Evolutionary conservation across 2,329 filamentous ascomycete genomes (phyloP).

Genomic region (Sarocladium kiliense): DNA sequence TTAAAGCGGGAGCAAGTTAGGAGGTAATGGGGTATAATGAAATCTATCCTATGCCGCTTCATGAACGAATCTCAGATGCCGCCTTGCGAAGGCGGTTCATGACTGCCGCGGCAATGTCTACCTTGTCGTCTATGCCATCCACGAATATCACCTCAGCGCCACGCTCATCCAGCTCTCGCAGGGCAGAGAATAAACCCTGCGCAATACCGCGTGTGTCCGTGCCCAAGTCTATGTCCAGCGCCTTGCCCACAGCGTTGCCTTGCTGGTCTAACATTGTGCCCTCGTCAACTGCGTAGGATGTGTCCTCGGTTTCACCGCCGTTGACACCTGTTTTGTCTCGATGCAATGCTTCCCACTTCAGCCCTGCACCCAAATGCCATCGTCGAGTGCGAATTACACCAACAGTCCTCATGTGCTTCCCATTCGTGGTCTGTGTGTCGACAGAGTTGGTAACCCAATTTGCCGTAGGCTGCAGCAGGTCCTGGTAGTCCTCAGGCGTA

Average conservation of each 20-base stretch:
- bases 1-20: background rate
- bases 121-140: conserved; percentile 76
- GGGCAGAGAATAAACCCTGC: conserved; percentile 78
- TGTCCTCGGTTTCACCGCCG: conserved; percentile 19
- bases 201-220: conserved; percentile 68
- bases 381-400: conserved; percentile 52
- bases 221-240: conserved; percentile 72
- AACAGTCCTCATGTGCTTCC: conserved; percentile 25
- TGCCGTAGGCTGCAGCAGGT: background rate
- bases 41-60: conserved; percentile 25
- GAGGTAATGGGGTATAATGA: conserved; percentile 15
- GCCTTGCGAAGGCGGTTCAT: conserved; percentile 82
- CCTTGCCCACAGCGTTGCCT: conserved; percentile 29
- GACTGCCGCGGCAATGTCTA: conserved; percentile 79
- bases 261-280: conserved; percentile 30
- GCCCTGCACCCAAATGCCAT: conserved; percentile 42
- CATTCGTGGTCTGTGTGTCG: conserved; percentile 14
- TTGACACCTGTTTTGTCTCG: conserved; percentile 20
- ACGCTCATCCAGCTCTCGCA: conserved; percentile 77
- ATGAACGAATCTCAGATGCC: conserved; percentile 54
- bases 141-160: conserved; percentile 82
- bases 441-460: conserved; percentile 13
- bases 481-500: conserved; percentile 26
- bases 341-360: conserved; percentile 21
- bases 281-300: conserved; percentile 35